These are phyloP conservation scores for Claviceps monticola DNA, from an alignment of 2,329 filamentous ascomycete species.

Conservation along the genomic window DNA sequence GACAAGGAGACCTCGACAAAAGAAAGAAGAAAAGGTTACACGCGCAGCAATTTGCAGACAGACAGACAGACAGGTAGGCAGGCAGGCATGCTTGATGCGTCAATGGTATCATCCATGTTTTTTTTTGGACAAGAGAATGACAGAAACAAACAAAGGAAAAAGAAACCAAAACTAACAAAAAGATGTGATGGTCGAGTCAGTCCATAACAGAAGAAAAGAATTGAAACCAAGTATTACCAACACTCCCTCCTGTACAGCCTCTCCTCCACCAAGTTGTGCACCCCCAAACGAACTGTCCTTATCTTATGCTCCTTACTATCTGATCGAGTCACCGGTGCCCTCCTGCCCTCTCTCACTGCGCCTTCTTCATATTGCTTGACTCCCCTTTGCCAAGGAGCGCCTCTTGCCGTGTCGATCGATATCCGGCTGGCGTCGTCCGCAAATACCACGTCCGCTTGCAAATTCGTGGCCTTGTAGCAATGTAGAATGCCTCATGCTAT, in stretches of 20 bases:
- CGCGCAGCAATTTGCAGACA: constrained; percentile 7
- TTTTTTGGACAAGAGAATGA: constrained; percentile 18
- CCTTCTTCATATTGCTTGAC: background rate
- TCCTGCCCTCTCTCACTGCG: background rate
- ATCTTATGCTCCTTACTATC: background rate
- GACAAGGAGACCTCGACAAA: constrained; percentile 7
- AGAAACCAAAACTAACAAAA: background rate
- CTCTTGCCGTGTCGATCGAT: background rate
- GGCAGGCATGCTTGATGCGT: constrained; percentile 22
- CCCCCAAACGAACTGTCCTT: background rate
- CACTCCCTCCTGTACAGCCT: background rate
- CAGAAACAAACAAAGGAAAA: constrained; percentile 7
- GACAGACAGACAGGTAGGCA: constrained; percentile 2
- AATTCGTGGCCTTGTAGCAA: background rate
- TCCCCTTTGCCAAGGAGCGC: background rate
- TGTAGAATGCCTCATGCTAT: constrained; percentile 2
- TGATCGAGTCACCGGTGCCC: background rate
- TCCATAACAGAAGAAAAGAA: background rate
- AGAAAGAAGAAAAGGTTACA: constrained; percentile 8
- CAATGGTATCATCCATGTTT: constrained; percentile 30
- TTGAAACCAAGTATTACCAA: background rate
- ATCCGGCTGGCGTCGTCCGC: background rate
- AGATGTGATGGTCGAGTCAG: background rate
- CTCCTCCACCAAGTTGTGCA: background rate
- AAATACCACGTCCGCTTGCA: constrained; percentile 6